These are phyloP conservation scores for Aureobasidium sp. DNA, from an alignment of 2,329 filamentous ascomycete genomes.

Conservation along the genomic window DNA sequence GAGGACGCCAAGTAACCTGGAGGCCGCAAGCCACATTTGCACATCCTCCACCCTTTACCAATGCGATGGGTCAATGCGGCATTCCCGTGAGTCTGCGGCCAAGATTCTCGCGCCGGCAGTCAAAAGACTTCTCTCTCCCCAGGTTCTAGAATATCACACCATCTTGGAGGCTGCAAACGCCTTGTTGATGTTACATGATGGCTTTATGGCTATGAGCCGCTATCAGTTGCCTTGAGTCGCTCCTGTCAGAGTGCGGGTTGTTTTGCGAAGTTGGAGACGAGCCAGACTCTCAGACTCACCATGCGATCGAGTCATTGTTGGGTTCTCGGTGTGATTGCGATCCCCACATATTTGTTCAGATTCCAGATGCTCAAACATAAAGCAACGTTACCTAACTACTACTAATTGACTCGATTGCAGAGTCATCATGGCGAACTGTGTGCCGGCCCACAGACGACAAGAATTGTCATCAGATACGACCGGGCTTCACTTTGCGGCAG, in stretches of 20 bases:
- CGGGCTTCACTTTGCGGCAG: slow-evolving; percentile 7
- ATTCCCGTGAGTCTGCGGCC: background rate
- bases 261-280: background rate
- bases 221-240: background rate
- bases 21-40: slow-evolving; percentile 11
- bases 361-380: background rate
- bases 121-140: background rate
- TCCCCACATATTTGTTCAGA: background rate
- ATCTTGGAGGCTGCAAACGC: slow-evolving; percentile 1
- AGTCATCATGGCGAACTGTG: background rate
- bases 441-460: background rate
- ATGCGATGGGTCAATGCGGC: slow-evolving; percentile 8
- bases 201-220: background rate
- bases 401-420: background rate
- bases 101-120: background rate
- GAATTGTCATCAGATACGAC: slow-evolving; percentile 4
- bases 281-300: background rate
- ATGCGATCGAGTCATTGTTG: background rate
- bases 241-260: background rate
- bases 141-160: slow-evolving; percentile 13
- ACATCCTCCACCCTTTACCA: slow-evolving; percentile 7
- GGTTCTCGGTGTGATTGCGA: background rate
- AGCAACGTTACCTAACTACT: background rate
- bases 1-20: slow-evolving; percentile 8
- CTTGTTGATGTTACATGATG: background rate